Conservation (phyloP, 1,284 basidiomycete genomes). For the Ustilago hordei region DNA sequence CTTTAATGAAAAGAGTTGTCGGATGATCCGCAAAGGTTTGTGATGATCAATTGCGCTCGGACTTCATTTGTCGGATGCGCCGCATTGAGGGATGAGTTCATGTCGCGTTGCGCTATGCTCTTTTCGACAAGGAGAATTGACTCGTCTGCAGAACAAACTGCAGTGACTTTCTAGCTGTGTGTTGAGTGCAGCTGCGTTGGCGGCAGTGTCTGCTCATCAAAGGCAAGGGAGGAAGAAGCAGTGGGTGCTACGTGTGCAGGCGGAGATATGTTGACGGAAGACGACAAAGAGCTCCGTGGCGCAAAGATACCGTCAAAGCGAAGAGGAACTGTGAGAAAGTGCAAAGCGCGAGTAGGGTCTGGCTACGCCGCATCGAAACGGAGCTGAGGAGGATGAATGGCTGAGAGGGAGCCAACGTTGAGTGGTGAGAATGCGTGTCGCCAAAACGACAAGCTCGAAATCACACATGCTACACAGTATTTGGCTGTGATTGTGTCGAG, state of each 20-base stretch:
- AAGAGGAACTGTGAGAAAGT: not conserved
- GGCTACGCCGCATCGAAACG: not conserved
- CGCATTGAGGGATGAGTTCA: not conserved
- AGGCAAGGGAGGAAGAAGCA: not conserved
- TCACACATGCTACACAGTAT: not conserved
- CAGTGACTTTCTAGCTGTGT: too few species aligned
- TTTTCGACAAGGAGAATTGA: not conserved
- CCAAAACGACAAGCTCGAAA: constrained; percentile 15
- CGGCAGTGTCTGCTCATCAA: too few species aligned
- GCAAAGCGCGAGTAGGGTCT: constrained; percentile 4
- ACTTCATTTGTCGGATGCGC: constrained; percentile 30
- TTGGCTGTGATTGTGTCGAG: not conserved
- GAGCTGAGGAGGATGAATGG: constrained; percentile 1
- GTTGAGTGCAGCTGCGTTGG: too few species aligned
- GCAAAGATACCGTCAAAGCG: not conserved
- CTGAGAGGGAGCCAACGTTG: not conserved
- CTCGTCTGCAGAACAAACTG: not conserved
- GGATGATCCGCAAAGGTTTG: constrained; percentile 16
- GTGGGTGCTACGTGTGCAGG: too few species aligned
- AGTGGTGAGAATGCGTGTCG: constrained; percentile 11
- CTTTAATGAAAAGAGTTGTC: not conserved
- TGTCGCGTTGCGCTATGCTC: constrained; percentile 4
- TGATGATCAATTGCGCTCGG: constrained; percentile 14
- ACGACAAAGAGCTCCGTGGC: not conserved
- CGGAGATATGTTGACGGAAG: not conserved